Evolutionary conservation across 2,329 filamentous ascomycete species (phyloP), one percentile per base, ranked within the genome.

Genomic region (Beauveria rudraprayagi): DNA sequence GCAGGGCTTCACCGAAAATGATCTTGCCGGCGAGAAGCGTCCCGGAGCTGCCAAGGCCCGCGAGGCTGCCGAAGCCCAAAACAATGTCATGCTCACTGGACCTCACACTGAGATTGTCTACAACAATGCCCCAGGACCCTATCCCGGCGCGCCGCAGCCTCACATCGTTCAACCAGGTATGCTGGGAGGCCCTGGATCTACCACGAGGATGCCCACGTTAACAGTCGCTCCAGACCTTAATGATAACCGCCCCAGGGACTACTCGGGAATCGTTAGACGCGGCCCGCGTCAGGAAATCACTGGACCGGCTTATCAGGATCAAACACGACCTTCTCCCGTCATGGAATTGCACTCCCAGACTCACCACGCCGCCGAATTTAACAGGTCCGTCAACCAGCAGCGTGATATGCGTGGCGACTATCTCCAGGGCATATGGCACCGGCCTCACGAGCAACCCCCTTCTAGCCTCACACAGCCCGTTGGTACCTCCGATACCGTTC

Each of bases 1-100:
- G 76, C 94, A 99, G 75, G 94, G 94, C 11, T 99, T 99, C 71
- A 99, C 94, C 1, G 94, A 99, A 73, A 92, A 95, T 65, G 94
- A 99, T 73, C 82, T 92, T 56, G 94, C 94, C 4, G 94, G 94
- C 46, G 94, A 99, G 76, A 97, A 99, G 79, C 83, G 94, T 65
- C 94, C 94, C 6, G 94, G 94, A 59, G 92, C 90, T 44, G 87
- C 91, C 62, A 96, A 95, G 77, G 89, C 90, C 63, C 83, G 93
- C 70, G 91, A 96, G 76, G 88, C 90, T 48, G 88, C 89, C 14
- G 87, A 88, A 58, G 88, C 89, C 77, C 80, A 82, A 70, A 84
- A 79, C 67, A 84, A 83, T 54, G 83, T 83, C 63, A 68, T 85
- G 57, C 78, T 89, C 58, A 83, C 85, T 57, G 81, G 88, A 59